These are phyloP conservation scores for Dysphania ambrosioides DNA, from an alignment of 148 eudicot species.

Conservation along the genomic window DNA sequence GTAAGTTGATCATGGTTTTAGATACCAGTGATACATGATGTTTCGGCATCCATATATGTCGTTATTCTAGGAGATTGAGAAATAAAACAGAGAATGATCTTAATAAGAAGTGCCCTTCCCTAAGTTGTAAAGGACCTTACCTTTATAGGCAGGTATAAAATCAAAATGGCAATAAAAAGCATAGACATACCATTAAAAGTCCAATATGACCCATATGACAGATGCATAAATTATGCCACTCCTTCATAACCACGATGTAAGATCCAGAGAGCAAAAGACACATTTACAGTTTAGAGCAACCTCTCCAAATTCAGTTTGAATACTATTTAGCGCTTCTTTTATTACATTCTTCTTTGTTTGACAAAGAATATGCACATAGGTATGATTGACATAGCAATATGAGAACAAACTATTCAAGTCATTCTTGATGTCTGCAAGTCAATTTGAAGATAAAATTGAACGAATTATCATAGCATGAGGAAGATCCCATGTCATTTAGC, in stretches of 20 bases:
- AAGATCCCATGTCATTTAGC: background rate
- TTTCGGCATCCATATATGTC: too few relatives aligned
- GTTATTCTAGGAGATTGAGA: too few relatives aligned
- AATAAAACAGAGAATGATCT: too few relatives aligned
- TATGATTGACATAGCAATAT: background rate
- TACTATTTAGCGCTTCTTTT: background rate
- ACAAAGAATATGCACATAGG: background rate
- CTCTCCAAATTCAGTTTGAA: background rate
- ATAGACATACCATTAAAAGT: too few relatives aligned
- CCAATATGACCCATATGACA: too few relatives aligned
- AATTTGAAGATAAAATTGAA: background rate
- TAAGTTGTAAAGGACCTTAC: background rate
- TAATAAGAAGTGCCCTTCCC: too few relatives aligned
- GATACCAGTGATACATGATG: background rate
- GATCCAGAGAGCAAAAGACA: background rate
- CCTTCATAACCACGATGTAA: too few relatives aligned
- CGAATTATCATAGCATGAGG: background rate
- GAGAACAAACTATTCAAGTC: background rate
- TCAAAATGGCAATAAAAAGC: background rate
- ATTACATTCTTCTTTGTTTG: background rate
- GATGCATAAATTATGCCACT: too few relatives aligned
- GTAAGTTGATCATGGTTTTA: background rate
- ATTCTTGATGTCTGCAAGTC: background rate
- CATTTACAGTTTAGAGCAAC: background rate
- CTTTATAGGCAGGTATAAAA: background rate